A percentile compares a stretch with the other conserved stretches of the same genome.
phyloP scores from a whole-genome alignment of 306 rosid genomes.

The Lathyrus sativus region DNA sequence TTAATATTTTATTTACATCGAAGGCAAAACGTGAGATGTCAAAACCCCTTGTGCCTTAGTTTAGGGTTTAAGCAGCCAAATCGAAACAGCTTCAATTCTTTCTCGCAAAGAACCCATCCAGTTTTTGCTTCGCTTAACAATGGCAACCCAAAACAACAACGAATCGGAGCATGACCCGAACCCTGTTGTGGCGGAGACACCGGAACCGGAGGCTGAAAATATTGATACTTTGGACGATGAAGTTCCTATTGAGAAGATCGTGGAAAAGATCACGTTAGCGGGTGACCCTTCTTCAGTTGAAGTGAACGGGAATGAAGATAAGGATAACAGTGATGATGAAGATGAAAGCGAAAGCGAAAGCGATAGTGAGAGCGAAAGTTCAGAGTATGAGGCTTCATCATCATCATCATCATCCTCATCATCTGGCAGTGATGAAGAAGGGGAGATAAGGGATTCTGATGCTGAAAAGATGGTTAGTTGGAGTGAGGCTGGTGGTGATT shows the following conservation, averaged over 20 bases:
- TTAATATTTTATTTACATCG: too few relatives aligned
- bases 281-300: constrained; percentile 25
- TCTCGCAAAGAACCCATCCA: constrained; percentile 35
- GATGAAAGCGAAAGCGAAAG: constrained; percentile 37
- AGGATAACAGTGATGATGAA: background rate
- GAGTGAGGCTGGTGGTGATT: constrained; percentile 34
- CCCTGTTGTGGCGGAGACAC: constrained; percentile 25
- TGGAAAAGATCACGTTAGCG: constrained; percentile 57
- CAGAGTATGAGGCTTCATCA: constrained; percentile 49
- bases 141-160: constrained; percentile 36
- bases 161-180: constrained; percentile 33
- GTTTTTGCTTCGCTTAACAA: constrained; percentile 50
- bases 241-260: constrained; percentile 46
- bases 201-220: constrained; percentile 22
- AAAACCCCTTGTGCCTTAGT: constrained; percentile 40
- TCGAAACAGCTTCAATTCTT: background rate
- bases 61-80: constrained; percentile 43
- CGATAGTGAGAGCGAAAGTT: constrained; percentile 39
- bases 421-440: constrained; percentile 62
- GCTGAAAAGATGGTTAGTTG: constrained; percentile 40
- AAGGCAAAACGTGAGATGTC: background rate
- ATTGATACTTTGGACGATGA: constrained; percentile 31
- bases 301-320: constrained; percentile 16
- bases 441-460: constrained; percentile 63
- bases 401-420: constrained; percentile 12